A percentile compares a stretch with the other conserved stretches of the same genome.
Conservation (phyloP, 2,329 filamentous ascomycete genomes). For the Colletotrichum liriopes region DNA sequence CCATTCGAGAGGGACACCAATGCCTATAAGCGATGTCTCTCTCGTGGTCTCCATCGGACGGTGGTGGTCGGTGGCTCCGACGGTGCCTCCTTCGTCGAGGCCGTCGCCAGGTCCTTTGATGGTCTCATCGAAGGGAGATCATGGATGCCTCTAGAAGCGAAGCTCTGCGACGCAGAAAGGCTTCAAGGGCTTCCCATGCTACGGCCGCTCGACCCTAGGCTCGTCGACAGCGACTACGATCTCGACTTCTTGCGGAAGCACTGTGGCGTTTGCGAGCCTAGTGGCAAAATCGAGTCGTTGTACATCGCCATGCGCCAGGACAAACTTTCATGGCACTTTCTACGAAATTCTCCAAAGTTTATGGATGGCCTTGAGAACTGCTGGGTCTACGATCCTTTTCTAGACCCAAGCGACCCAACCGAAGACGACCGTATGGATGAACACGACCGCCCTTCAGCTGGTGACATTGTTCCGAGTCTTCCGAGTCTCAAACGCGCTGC, state of each 20-base stretch:
- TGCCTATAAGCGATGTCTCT: conserved; percentile 74
- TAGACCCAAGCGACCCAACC: conserved; percentile 61
- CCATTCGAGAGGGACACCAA: conserved; percentile 75
- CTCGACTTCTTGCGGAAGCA: conserved; percentile 66
- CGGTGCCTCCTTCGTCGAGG: conserved; percentile 63
- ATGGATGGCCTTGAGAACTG: conserved; percentile 68
- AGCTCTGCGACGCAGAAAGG: conserved; percentile 69
- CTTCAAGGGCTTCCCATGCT: conserved; percentile 73
- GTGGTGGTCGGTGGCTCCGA: conserved; percentile 67
- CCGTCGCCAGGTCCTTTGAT: conserved; percentile 66
- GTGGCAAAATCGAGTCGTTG: conserved; percentile 71
- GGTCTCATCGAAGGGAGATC: conserved; percentile 64
- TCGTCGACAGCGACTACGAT: conserved; percentile 63
- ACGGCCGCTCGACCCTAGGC: conserved; percentile 63
- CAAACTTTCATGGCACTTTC: conserved; percentile 70
- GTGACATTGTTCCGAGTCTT: conserved; percentile 60
- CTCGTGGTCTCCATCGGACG: conserved; percentile 72
- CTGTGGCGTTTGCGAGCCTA: conserved; percentile 70
- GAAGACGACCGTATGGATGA: conserved; percentile 56
- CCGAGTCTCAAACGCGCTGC: conserved; percentile 65
- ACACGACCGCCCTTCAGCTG: conserved; percentile 60
- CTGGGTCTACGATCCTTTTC: conserved; percentile 67
- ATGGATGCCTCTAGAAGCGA: conserved; percentile 73
- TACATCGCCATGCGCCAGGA: conserved; percentile 72
- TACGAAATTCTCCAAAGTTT: conserved; percentile 64